A percentile compares a stretch with the other conserved stretches of the same genome.
phyloP scores from a whole-genome alignment of 129 eudicot genomes.

The Calendula officinalis region DNA sequence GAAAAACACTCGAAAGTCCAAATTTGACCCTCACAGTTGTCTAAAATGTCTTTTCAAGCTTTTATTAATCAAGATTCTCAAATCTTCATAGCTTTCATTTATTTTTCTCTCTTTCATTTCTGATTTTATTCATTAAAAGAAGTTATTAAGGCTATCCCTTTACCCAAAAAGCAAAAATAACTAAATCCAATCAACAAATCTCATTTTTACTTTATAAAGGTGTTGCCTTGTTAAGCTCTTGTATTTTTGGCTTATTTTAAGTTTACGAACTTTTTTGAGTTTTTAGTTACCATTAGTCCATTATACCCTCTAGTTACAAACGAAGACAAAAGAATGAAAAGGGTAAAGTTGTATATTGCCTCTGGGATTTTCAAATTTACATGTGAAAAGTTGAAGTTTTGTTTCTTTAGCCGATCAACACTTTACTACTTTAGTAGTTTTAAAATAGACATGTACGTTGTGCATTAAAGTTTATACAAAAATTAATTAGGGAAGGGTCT shows the following conservation, averaged over 20 bases:
- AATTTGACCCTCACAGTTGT: constrained; percentile 32
- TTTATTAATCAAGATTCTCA: constrained; percentile 28
- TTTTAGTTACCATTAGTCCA: too few relatives aligned
- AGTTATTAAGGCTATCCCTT: constrained; percentile 6
- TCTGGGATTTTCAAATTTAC: background rate
- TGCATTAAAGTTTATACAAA: constrained; percentile 2
- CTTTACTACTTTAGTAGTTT: constrained; percentile 4
- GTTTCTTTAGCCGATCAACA: background rate
- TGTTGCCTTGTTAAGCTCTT: too few relatives aligned
- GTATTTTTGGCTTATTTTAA: too few relatives aligned
- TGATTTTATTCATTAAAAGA: constrained; percentile 14
- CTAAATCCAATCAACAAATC: background rate
- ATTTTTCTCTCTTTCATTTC: constrained; percentile 13
- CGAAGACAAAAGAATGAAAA: too few relatives aligned
- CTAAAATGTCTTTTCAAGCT: constrained; percentile 26
- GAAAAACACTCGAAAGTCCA: constrained; percentile 20
- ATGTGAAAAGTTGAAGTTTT: background rate
- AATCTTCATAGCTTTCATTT: constrained; percentile 18
- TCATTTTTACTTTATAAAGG: background rate
- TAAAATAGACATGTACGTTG: background rate
- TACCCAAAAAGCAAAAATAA: constrained; percentile 2
- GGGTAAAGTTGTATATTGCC: background rate
- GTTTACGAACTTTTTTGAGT: too few relatives aligned
- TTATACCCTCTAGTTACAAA: too few relatives aligned
- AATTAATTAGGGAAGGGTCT: background rate